Base-by-base conservation (phyloP, 257 asterid genomes). In the Forsythia viridissima region DNA sequence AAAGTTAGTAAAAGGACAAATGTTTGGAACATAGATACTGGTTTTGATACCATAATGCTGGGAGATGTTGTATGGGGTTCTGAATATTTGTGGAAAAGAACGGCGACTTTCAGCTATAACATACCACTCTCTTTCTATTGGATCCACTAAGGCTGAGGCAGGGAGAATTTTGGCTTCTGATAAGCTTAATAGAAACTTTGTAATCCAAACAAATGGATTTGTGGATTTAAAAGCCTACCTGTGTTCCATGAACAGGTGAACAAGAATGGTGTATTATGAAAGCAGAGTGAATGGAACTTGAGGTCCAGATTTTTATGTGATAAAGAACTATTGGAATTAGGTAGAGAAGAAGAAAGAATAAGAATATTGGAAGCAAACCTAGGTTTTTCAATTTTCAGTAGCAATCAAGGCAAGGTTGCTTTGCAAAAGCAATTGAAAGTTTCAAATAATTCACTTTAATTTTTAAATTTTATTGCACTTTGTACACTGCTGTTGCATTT, bases 71-170 rank as follows among this genome's bases (percentile, higher is more conserved):
- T 24, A 46, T 34, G 42, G 79, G 78, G 63, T 73, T 48, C 70
- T 20, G 38, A 61, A 48, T 40, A 77, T 36, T 72, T 78, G 78
- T 43, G 74, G 21, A 38, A 38, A 79, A 75, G 37, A 75, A n/a
- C 8, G 39, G 57, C 4, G n/a, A 39, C 8, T 42, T 10, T 44
- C 37, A 48, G 40, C 73, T 70, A 5, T 16, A 15, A 51, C 59
- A 51, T 51, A 51, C 3, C 21, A 4, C 8, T 52, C 63, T 52
- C 63, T 52, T 52, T 52, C 6, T 16, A 18, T 18, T 52, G 63
- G 63, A 4, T 52, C 24, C 63, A n/a, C 24, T 18, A 52, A 16
- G 63, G 24, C 34, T 71, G 51, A 67, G 20, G 77, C 65, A 46
- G 30, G 80, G 21, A 10, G 15, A 77, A 2, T 44, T 59, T 71